Base-by-base conservation (phyloP, 208 protist species). In the Trypanosoma congolense region DNA sequence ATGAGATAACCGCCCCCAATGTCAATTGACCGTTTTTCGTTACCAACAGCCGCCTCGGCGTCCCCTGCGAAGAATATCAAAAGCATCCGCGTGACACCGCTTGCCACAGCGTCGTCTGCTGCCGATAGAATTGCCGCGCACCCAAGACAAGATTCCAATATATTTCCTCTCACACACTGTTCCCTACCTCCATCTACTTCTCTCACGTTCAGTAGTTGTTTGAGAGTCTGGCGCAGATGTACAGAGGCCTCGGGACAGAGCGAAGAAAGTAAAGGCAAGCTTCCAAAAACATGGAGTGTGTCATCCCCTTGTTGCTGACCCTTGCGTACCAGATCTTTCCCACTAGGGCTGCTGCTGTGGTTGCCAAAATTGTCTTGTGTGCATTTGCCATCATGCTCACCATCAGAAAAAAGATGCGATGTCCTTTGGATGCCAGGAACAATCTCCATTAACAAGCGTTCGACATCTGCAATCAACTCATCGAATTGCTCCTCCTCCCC, bases 61-160 rank as follows among this genome's bases (percentile, higher is more conserved):
- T 55, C 41, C 24, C 70, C 70, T 14, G 82, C 16, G 36, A 87
- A 71, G 40, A 77, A 73, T 8, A 33, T 26, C 21, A 54, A 50
- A 12, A 77, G 51, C 22, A 26, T 33, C n/a, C 19, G 30, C 31
- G 33, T 51, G 21, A 57, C 12, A 2, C 18, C 38, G 14, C 42
- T 16, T 12, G 43, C 44, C 41, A 69, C 68, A 4, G 21, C 9
- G 22, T 4, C 44, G 2, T 19, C 18, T 16, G 41, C 19, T 12
- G 61, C 58, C 24, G 42, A 22, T 1, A 74, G 35, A 2, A 45
- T 35, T 3, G 61, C 4, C 5, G 69, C 62, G 26, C 44, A 47
- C 9, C 55, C 61, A 22, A 74, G 29, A 40, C 61, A 66, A 41
- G 54, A 62, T 51, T 57, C 69, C 6, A 70, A 21, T 52, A 59